Base-by-base conservation (phyloP, 2,329 filamentous ascomycete genomes). In the Fusarium sp. region DNA sequence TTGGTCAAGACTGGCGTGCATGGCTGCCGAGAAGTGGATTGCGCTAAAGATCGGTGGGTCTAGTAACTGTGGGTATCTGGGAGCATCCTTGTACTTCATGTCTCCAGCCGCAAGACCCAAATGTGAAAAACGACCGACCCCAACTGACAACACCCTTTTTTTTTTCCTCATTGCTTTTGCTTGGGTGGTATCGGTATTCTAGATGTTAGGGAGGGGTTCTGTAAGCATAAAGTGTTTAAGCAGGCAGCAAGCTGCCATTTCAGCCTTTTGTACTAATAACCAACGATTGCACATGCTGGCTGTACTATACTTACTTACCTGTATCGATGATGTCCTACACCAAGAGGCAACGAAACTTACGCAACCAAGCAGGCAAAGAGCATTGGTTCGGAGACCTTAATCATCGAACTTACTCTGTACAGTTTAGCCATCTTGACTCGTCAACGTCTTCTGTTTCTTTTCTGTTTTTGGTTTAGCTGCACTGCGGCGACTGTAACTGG, bases 11-110 rank as follows among this genome's bases (percentile, higher is more conserved):
- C 70, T 78, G 74, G 71, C 68, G 66, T 78, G 76, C 80, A 78
- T 78, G 80, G 78, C 72, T 82, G 76, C 78, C 78, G 75, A 42
- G 74, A 74, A 76, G 80, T 79, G 81, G 81, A 72, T 18, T 66
- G 59, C 70, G 63, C 77, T 79, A 80, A 67, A 69, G 72, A 75
- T 78, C 72, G 78, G 79, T 79, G 77, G 77, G 74, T 69, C 74
- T 38, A 54, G 21, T 16, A 10, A 19, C n/a, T 45, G 59, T 68
- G 69, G 70, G 42, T 66, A 66, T 60, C 46, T 73, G 60, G 54
- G 72, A 63, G 46, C 15, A 75, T 67, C 69, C 70, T 68, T 75
- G 70, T 56, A 67, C 31, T 45, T 42, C 51, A 70, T 51, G 57
- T 48, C 60, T 70, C 67, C 55, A 76, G 64, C 70, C 66, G 70